Evolutionary conservation across 225 moss, liverwort and hornwort genomes (phyloP), one percentile per base, ranked within the genome.

Genomic region (Bryoerythrophyllum caledonicum): DNA sequence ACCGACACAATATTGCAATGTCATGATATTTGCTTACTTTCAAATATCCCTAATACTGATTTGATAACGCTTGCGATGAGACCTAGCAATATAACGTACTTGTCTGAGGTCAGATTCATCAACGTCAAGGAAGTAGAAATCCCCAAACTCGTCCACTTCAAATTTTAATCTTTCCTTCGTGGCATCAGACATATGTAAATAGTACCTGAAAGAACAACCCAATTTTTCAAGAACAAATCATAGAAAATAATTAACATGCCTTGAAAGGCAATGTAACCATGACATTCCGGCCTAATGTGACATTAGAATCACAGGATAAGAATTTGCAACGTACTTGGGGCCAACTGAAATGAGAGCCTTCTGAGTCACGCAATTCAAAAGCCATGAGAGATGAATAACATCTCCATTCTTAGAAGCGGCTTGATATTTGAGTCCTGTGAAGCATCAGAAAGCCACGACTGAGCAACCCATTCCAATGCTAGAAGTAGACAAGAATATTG

Each of bases 131-230:
- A 83, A 95, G 79, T 92, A 99, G 56, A 86, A 84, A 75, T 99
- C 99, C 49, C 95, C 99, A 77, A 86, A 87, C 20, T 87, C 86
- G 78, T 93, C 93, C 56, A 99, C 88, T 40, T 95, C 90, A 43
- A 81, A 88, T 75, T 86, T 89, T 68, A 88, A 82, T 65, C 86
- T 90, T 73, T 87, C 88, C 84, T 93, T 99, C 10, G 93, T 93
- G 77, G 83, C 76, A 60, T 82, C 69, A 4, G 95, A 95, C 81
- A 99, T 82, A 59, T 95, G 88, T 67, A 99, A 87, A 82, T 90
- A 95, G 75, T 99, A 91, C 83, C 95, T 96, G 81, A 43, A 60
- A 75, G 19, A 6, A 49, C 48, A 17, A 17, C 48, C 19, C 48
- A 49, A 49, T 49, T 6, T 7, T 49, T 49, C 48, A 49, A 49